A percentile compares a stretch with the other conserved stretches of the same genome.
phyloP scores from a whole-genome alignment of 345 rosid genomes.

The Gossypium herbaceum region DNA sequence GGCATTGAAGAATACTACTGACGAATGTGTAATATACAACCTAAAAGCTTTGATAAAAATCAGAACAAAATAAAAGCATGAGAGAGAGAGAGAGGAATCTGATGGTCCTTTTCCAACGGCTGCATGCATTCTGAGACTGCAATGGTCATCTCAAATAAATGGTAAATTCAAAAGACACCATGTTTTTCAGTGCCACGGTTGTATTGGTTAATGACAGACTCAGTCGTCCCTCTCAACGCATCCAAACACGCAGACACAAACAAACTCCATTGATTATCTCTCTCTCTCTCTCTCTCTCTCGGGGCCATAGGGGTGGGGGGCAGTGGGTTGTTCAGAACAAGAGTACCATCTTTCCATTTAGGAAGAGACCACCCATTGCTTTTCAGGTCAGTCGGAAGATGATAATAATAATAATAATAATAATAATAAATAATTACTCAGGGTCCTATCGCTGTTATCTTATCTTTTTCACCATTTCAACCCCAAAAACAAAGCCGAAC shows the following conservation, averaged over 20 bases:
- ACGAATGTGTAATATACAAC: neutral
- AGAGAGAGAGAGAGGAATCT: slow-evolving; percentile 2
- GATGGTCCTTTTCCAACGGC: slow-evolving; percentile 13
- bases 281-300: neutral
- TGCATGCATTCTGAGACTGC: neutral
- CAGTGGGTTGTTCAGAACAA: slow-evolving; percentile 15
- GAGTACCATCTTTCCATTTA: slow-evolving; percentile 31
- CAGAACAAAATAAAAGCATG: neutral
- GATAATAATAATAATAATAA: neutral
- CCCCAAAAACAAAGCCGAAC: slow-evolving; percentile 6
- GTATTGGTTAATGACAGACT: slow-evolving; percentile 27
- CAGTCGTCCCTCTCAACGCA: slow-evolving; percentile 40
- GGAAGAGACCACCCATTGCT: slow-evolving; percentile 30
- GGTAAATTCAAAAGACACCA: slow-evolving; percentile 31
- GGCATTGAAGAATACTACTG: slow-evolving; percentile 13
- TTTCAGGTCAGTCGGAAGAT: slow-evolving; percentile 4
- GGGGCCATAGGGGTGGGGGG: slow-evolving; percentile 11
- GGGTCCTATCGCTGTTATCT: neutral
- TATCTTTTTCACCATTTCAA: slow-evolving; percentile 14
- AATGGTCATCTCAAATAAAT: slow-evolving; percentile 21
- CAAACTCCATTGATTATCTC: slow-evolving; percentile 31
- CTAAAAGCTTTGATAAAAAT: slow-evolving; percentile 1
- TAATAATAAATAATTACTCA: neutral
- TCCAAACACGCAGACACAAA: slow-evolving; percentile 34
- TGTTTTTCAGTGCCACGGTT: slow-evolving; percentile 76